Percentiles rank a stretch among this genome's conserved stretches.
These are phyloP conservation scores for Quercus cerris DNA, from an alignment of 306 rosid genomes.

Conservation along the genomic window DNA sequence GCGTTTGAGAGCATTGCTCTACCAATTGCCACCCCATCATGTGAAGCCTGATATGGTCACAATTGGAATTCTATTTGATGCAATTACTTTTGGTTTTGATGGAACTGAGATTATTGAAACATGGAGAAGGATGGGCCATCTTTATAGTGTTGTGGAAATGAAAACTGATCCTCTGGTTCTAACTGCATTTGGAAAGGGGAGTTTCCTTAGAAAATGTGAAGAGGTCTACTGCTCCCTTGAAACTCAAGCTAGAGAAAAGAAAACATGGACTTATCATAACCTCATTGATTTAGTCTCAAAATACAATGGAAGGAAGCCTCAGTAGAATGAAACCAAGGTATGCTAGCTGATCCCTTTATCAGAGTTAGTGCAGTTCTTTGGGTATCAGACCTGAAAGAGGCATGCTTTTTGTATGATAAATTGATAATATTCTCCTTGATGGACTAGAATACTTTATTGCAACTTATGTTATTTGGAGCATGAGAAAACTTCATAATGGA, in stretches of 20 bases:
- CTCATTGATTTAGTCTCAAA: slow-evolving; percentile 48
- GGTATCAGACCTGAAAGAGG: not conserved
- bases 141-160: slow-evolving; percentile 47
- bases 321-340: slow-evolving; percentile 16
- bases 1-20: slow-evolving; percentile 44
- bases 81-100: slow-evolving; percentile 51
- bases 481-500: not conserved
- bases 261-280: slow-evolving; percentile 48
- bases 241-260: slow-evolving; percentile 41
- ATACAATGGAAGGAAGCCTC: slow-evolving; percentile 12
- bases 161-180: slow-evolving; percentile 67
- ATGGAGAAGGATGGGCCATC: slow-evolving; percentile 58
- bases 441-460: not conserved
- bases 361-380: not conserved
- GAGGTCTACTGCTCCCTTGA: slow-evolving; percentile 45
- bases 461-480: not conserved
- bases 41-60: slow-evolving; percentile 57
- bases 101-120: slow-evolving; percentile 36
- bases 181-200: slow-evolving; percentile 71
- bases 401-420: not conserved
- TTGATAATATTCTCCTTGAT: not conserved
- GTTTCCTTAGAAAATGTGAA: slow-evolving; percentile 56
- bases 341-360: not conserved
- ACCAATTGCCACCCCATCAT: slow-evolving; percentile 29
- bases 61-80: slow-evolving; percentile 62